Evolutionary conservation across 495 filamentous ascomycete genomes (phyloP).

Genomic region (Xylaria venustula): DNA sequence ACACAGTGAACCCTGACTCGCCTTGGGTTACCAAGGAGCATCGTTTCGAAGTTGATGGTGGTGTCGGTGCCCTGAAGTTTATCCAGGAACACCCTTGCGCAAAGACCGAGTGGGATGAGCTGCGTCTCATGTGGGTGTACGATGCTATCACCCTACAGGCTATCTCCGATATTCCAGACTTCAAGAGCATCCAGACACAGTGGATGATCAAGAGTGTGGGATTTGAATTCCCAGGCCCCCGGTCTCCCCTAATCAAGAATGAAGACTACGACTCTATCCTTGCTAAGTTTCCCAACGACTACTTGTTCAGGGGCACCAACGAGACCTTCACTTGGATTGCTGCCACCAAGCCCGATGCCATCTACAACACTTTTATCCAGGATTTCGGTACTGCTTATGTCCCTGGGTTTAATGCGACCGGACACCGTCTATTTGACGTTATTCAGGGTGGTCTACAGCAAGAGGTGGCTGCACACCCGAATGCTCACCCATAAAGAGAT

Average conservation of each 20-base stretch:
- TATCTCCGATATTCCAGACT: slow-evolving; percentile 34
- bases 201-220: slow-evolving; percentile 38
- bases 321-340: slow-evolving; percentile 27
- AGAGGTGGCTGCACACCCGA: background rate
- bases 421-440: slow-evolving; percentile 12
- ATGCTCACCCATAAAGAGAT: background rate
- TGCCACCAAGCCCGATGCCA: slow-evolving; percentile 19
- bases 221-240: slow-evolving; percentile 47
- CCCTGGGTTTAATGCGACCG: slow-evolving; percentile 10
- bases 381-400: slow-evolving; percentile 13
- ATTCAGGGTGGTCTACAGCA: slow-evolving; percentile 4
- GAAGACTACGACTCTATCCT: slow-evolving; percentile 38
- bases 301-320: slow-evolving; percentile 27
- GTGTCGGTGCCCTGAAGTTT: slow-evolving; percentile 47
- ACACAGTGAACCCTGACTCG: slow-evolving; percentile 18
- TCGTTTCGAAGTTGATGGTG: slow-evolving; percentile 58
- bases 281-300: slow-evolving; percentile 35
- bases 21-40: slow-evolving; percentile 36
- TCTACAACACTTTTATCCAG: slow-evolving; percentile 13
- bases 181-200: slow-evolving; percentile 48
- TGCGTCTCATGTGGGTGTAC: slow-evolving; percentile 48
- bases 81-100: slow-evolving; percentile 25
- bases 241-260: slow-evolving; percentile 10
- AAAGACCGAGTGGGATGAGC: slow-evolving; percentile 32
- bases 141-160: slow-evolving; percentile 54